Percentiles rank a stretch among this genome's conserved stretches.
These are phyloP conservation scores for Oryza brachyantha DNA, from an alignment of 176 grass and related monocot genomes.

Conservation along the genomic window DNA sequence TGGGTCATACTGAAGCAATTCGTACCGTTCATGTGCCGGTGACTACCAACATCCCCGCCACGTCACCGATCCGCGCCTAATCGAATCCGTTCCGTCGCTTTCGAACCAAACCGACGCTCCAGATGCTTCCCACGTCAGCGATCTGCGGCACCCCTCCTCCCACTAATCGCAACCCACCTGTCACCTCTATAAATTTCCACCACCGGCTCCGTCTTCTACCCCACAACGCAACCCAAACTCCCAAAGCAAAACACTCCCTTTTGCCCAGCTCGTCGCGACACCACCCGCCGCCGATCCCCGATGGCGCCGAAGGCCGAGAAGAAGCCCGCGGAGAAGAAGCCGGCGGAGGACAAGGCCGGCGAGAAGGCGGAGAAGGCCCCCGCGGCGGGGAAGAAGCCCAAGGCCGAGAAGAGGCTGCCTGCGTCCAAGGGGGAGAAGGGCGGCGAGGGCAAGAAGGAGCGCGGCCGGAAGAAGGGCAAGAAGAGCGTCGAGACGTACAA, in stretches of 20 bases:
- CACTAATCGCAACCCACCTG: constrained; percentile 3
- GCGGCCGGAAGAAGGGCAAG: constrained; percentile 20
- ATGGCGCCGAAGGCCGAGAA: constrained; percentile 52
- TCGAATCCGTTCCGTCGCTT: not conserved
- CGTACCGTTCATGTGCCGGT: no score
- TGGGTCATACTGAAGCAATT: no score
- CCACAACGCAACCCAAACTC: no score
- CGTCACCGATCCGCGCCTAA: constrained; percentile 1
- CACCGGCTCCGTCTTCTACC: no score
- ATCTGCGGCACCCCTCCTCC: not conserved
- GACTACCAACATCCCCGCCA: not conserved
- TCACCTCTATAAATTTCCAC: not conserved
- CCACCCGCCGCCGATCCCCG: not conserved
- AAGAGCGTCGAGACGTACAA: constrained; percentile 62
- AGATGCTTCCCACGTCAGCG: not conserved
- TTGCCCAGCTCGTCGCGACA: not conserved
- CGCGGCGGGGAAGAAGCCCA: constrained; percentile 28
- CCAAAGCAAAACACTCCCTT: not conserved
- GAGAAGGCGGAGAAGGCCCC: constrained; percentile 36
- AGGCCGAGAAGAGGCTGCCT: constrained; percentile 36
- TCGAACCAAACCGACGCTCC: no score
- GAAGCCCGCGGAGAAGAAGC: constrained; percentile 42
- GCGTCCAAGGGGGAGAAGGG: constrained; percentile 27
- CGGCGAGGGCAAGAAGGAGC: constrained; percentile 17
- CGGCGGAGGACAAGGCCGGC: constrained; percentile 25